Percentiles rank a stretch among this genome's conserved stretches.
Conservation (phyloP, 306 rosid species). For the Casuarina cunninghamiana region DNA sequence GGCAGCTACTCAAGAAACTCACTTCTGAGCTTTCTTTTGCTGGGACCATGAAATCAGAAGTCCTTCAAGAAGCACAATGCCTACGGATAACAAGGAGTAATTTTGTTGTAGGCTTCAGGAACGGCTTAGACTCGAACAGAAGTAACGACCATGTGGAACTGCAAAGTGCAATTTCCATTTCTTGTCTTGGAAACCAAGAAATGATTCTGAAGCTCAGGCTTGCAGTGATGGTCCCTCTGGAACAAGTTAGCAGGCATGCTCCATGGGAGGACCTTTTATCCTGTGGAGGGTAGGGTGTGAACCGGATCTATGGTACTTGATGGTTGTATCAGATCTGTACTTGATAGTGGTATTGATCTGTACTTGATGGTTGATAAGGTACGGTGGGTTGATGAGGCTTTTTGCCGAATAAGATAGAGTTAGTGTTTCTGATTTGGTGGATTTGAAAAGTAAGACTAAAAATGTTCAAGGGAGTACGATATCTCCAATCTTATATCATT, state of each 20-base stretch:
- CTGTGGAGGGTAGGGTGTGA: neutral
- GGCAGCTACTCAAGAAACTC: neutral
- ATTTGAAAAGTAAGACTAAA: too few species aligned
- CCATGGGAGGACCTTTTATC: neutral
- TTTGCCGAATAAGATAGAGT: too few species aligned
- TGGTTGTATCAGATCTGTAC: neutral
- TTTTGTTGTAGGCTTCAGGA: neutral
- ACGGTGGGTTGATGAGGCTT: neutral
- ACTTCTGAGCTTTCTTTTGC: neutral
- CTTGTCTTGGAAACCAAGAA: conserved; percentile 46
- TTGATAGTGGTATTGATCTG: neutral
- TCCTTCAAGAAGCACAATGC: conserved; percentile 2
- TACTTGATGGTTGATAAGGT: too few species aligned
- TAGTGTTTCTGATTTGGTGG: too few species aligned
- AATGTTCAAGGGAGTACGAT: too few species aligned
- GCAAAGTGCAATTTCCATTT: conserved; percentile 10
- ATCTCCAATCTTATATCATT: too few species aligned
- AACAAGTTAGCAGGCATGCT: neutral
- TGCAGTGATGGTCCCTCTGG: neutral
- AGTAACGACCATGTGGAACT: conserved; percentile 20
- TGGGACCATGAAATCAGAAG: neutral
- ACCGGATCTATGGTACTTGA: neutral
- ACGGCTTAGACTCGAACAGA: conserved; percentile 6
- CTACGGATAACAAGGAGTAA: neutral
- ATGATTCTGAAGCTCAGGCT: neutral